These are phyloP conservation scores for Alopecurus myosuroides DNA, from an alignment of 176 grass and related monocot species.

Conservation along the genomic window DNA sequence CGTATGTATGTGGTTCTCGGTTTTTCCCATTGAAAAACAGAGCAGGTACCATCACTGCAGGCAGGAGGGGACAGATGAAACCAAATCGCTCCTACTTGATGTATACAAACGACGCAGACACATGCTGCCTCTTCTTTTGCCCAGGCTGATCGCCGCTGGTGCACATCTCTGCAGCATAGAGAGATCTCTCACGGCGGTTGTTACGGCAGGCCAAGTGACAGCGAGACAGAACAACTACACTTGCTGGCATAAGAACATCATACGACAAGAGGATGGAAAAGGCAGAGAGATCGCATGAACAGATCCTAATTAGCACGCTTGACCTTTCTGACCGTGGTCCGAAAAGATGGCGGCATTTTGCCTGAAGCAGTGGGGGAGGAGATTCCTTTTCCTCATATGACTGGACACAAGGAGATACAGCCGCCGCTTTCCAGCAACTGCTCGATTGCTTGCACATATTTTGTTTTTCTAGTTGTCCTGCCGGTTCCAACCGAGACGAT, in stretches of 20 bases:
- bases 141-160: neutral
- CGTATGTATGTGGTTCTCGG: neutral
- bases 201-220: neutral
- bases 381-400: neutral
- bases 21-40: neutral
- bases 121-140: neutral
- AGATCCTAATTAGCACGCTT: neutral
- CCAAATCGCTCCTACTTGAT: neutral
- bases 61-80: neutral
- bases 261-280: neutral
- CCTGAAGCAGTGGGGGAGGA: neutral
- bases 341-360: neutral
- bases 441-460: neutral
- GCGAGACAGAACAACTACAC: neutral
- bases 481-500: neutral
- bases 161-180: neutral
- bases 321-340: neutral
- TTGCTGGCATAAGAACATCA: neutral
- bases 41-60: neutral
- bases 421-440: conserved; percentile 5
- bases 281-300: neutral
- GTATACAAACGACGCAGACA: neutral
- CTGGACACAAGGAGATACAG: neutral
- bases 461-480: neutral
- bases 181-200: neutral